A percentile compares a stretch with the other conserved stretches of the same genome.
These are phyloP conservation scores for Kandelia obovata DNA, from an alignment of 345 rosid species.

Conservation along the genomic window DNA sequence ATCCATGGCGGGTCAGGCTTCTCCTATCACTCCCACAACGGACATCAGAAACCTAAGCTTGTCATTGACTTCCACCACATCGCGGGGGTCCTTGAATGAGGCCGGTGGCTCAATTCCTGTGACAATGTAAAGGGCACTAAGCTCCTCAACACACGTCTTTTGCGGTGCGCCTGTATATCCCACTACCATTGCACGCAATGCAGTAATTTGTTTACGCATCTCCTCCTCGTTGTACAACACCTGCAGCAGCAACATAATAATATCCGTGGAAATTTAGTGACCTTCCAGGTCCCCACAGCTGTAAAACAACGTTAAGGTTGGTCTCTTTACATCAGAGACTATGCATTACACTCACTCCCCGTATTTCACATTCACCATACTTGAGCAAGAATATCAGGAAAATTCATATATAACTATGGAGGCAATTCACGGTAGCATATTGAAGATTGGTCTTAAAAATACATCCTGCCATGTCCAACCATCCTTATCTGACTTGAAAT, in stretches of 20 bases:
- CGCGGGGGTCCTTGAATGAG: constrained; percentile 39
- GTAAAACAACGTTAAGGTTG: no score
- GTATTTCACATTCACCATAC: no score
- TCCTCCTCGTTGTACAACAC: constrained; percentile 36
- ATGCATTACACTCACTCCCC: no score
- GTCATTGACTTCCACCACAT: constrained; percentile 42
- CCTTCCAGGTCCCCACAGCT: no score
- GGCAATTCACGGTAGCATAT: no score
- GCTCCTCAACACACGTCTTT: constrained; percentile 48
- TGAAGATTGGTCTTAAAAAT: no score
- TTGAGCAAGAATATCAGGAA: no score
- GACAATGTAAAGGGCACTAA: constrained; percentile 64
- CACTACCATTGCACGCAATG: constrained; percentile 40
- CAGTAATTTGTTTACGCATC: constrained; percentile 57
- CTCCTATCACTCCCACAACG: constrained; percentile 61
- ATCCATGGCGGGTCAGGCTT: not conserved
- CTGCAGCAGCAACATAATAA: constrained; percentile 20
- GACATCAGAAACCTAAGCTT: constrained; percentile 64
- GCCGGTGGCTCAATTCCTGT: constrained; percentile 61
- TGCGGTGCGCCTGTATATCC: constrained; percentile 49
- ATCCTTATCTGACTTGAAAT: no score
- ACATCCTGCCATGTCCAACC: no score
- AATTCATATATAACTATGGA: no score
- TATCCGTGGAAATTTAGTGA: no score
- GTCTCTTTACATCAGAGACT: no score